Evolutionary conservation across 2,329 filamentous ascomycete species (phyloP).

Genomic region (Triangularia setosa): DNA sequence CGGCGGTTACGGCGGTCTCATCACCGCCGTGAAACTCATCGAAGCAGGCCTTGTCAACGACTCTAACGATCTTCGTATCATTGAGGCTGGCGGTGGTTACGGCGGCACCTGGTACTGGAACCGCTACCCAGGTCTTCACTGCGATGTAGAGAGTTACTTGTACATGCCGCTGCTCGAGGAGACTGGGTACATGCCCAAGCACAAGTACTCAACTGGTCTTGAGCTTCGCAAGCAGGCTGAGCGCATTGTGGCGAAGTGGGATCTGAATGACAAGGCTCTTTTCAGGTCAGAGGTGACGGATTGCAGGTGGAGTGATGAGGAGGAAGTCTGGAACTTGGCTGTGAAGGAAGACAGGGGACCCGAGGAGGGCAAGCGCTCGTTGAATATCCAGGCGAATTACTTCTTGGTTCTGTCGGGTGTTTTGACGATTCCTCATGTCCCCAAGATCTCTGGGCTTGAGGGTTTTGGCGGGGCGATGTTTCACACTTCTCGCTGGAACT

Average conservation of each 20-base stretch:
- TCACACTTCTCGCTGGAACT: conserved; percentile 47
- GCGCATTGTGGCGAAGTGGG: conserved; percentile 41
- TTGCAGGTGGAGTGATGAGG: conserved; percentile 40
- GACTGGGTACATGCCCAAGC: conserved; percentile 53
- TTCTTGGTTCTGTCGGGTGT: conserved; percentile 38
- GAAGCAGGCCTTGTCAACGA: conserved; percentile 31
- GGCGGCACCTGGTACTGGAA: conserved; percentile 54
- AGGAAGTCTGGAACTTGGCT: conserved; percentile 23
- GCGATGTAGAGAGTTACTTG: conserved; percentile 57
- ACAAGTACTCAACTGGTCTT: conserved; percentile 35
- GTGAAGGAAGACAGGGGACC: conserved; percentile 28
- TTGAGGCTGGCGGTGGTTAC: conserved; percentile 42
- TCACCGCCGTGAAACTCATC: conserved; percentile 34
- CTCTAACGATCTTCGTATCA: conserved; percentile 37
- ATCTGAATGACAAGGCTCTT: conserved; percentile 40
- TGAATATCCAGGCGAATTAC: conserved; percentile 38
- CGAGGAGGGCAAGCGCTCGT: conserved; percentile 22
- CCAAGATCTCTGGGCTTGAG: conserved; percentile 40
- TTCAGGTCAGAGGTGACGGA: conserved; percentile 43
- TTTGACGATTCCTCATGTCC: conserved; percentile 39
- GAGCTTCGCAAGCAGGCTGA: conserved; percentile 45
- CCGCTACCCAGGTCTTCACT: conserved; percentile 47
- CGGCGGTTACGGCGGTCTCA: conserved; percentile 34
- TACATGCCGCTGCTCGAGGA: conserved; percentile 60
- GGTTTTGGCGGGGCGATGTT: conserved; percentile 40